phyloP scores from a whole-genome alignment of 2,329 filamentous ascomycete genomes.

The Aspergillus floridensis region DNA sequence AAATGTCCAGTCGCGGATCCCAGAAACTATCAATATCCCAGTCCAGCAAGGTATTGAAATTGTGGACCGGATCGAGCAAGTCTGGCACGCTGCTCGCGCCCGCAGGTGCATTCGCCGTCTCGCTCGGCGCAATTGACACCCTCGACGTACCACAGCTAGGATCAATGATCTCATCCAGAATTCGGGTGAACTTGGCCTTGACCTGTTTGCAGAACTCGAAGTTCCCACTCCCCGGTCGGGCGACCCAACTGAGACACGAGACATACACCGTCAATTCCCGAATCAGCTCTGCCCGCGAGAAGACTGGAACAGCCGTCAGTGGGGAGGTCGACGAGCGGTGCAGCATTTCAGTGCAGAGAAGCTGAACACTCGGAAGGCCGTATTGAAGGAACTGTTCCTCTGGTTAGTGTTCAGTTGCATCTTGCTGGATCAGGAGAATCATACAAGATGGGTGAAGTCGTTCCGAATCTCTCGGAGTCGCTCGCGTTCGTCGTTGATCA shows the following conservation, averaged over 20 bases:
- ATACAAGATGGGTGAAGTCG: not conserved
- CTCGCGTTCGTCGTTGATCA: not conserved
- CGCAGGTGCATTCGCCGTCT: not conserved
- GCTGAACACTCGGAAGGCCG: not conserved
- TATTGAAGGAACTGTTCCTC: not conserved
- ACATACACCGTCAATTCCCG: not conserved
- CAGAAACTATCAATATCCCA: not conserved
- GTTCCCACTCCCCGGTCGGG: not conserved
- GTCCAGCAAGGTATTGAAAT: not conserved
- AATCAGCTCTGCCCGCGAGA: not conserved
- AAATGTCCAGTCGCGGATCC: not conserved
- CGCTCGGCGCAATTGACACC: not conserved
- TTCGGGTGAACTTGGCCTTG: slow-evolving; percentile 3
- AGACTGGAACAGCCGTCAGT: not conserved
- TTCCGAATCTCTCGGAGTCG: not conserved
- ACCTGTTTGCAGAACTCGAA: slow-evolving; percentile 1
- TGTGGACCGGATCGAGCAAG: not conserved
- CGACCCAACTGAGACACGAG: not conserved
- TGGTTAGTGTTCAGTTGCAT: not conserved
- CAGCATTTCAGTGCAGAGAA: not conserved
- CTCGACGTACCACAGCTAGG: not conserved
- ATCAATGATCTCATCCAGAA: slow-evolving; percentile 2
- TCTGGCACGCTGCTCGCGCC: not conserved
- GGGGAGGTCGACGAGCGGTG: not conserved
- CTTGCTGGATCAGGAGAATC: not conserved